phyloP scores from a whole-genome alignment of 2,329 filamentous ascomycete genomes.

The Aaosphaeria pasadenensis region DNA sequence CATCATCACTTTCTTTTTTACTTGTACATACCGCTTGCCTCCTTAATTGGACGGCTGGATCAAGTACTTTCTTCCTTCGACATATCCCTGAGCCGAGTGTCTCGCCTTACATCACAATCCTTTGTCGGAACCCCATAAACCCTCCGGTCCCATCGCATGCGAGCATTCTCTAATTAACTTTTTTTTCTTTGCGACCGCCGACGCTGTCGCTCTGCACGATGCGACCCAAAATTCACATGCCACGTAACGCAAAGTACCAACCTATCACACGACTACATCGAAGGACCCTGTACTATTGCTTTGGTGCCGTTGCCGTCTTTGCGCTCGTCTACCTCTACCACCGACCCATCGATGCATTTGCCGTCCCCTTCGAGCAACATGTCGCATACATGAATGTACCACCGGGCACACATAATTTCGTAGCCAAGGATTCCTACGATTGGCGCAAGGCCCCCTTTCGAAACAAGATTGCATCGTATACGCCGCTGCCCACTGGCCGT shows the following conservation, averaged over 20 bases:
- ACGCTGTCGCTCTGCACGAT: background rate
- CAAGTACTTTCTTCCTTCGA: too few species aligned
- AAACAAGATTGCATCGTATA: conserved; percentile 36
- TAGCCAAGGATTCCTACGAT: conserved; percentile 28
- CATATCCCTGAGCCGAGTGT: too few species aligned
- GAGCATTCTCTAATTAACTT: too few species aligned
- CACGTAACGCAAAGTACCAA: conserved; percentile 16
- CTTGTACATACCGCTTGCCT: too few species aligned
- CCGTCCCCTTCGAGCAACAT: conserved; percentile 26
- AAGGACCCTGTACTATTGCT: conserved; percentile 22
- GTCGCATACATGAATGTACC: conserved; percentile 28
- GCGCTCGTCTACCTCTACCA: conserved; percentile 26
- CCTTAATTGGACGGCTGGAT: too few species aligned
- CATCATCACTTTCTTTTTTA: too few species aligned
- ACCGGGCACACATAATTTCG: conserved; percentile 13
- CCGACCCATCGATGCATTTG: conserved; percentile 24
- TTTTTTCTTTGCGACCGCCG: too few species aligned
- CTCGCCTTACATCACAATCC: too few species aligned
- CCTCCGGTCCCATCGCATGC: too few species aligned
- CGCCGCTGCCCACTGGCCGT: conserved; percentile 34
- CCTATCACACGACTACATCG: conserved; percentile 31
- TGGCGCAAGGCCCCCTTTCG: conserved; percentile 43
- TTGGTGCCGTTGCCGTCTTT: conserved; percentile 20
- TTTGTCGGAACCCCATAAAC: too few species aligned
- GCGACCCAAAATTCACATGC: conserved; percentile 27